Evolutionary conservation across 2,329 filamentous ascomycete genomes (phyloP), one percentile per base, ranked within the genome.

Genomic region (Dactylellina parvicollis): DNA sequence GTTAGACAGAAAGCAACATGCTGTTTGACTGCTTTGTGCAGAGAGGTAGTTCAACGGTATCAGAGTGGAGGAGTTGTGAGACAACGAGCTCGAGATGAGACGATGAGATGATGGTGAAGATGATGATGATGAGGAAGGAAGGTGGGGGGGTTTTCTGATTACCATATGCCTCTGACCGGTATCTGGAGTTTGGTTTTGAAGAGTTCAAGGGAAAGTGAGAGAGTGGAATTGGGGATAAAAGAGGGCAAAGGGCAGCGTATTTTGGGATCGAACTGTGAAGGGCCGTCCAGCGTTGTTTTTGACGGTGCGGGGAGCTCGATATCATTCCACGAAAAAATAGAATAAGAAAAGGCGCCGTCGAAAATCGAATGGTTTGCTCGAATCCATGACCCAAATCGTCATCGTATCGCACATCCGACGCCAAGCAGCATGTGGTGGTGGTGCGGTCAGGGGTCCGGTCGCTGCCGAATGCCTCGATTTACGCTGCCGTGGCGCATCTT

Each of bases 401-500:
- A 69, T 69, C 64, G 55, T 60, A 28, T 60, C 64, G 62, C 49
- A 34, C 26, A 42, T 20, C 54, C 44, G 34, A 67, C 22, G 54
- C 62, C 50, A 59, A 50, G 62, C 5, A 32, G n/a, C 16, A 34
- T 14, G 49, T 4, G 28, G 14, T 20, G 40, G 32, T n/a, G 14
- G 34, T 28, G 20, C 50, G 22, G 34, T 22, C 44, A 62, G 47
- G 60, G 49, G 40, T 32, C 36, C 22, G 24, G 22, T 10, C 24
- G 26, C 14, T 42, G 30, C 34, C 54, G 26, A 26, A 20, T 38
- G 55, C 65, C 36, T 10, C 46, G 34, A 49, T 22, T 22, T 70
- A 70, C 65, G 65, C 65, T 56, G 46, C n/a, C 34, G 56, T 62
- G 56, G 65, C 65, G 65, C 65, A 70, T 50, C 40, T 70, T 42